These are phyloP conservation scores for Zygosaccharomyces pseudorouxii DNA, from an alignment of 805 yeast genomes.

Conservation along the genomic window DNA sequence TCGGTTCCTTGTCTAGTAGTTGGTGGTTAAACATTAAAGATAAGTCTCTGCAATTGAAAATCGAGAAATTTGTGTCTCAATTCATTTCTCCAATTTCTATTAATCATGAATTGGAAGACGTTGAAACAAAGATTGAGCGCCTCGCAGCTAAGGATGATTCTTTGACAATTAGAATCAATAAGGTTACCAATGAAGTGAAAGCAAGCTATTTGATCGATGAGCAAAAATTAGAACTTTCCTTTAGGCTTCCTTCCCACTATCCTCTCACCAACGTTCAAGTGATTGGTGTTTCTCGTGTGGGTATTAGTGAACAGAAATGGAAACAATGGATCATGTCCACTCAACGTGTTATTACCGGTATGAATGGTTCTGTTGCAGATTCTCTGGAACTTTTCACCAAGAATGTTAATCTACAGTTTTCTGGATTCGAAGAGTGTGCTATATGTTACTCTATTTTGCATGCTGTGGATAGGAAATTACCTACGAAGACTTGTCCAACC, in stretches of 20 bases:
- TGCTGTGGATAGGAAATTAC: conserved; percentile 79
- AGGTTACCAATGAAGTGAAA: conserved; percentile 59
- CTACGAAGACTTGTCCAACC: conserved; percentile 81
- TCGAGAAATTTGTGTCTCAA: conserved; percentile 59
- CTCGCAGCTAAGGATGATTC: conserved; percentile 38
- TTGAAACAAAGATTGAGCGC: conserved; percentile 39
- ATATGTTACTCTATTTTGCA: conserved; percentile 91
- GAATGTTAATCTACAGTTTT: conserved; percentile 78
- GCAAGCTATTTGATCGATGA: conserved; percentile 79
- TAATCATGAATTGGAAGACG: conserved; percentile 49
- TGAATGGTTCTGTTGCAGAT: conserved; percentile 57
- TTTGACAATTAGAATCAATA: conserved; percentile 56
- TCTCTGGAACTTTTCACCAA: conserved; percentile 42
- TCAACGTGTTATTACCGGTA: conserved; percentile 71
- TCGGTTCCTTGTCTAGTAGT: conserved; percentile 33
- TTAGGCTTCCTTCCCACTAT: conserved; percentile 66
- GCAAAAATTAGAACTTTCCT: conserved; percentile 73
- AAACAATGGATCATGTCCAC: conserved; percentile 92
- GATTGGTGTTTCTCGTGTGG: conserved; percentile 72
- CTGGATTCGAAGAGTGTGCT: conserved; percentile 95
- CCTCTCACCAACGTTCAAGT: conserved; percentile 76
- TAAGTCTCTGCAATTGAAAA: conserved; percentile 51
- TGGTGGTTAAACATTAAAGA: conserved; percentile 75
- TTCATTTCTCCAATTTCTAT: conserved; percentile 64
- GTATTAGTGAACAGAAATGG: conserved; percentile 91